phyloP scores from a whole-genome alignment of 192 early-diverging fungal species.

The Funneliformis mosseae region DNA sequence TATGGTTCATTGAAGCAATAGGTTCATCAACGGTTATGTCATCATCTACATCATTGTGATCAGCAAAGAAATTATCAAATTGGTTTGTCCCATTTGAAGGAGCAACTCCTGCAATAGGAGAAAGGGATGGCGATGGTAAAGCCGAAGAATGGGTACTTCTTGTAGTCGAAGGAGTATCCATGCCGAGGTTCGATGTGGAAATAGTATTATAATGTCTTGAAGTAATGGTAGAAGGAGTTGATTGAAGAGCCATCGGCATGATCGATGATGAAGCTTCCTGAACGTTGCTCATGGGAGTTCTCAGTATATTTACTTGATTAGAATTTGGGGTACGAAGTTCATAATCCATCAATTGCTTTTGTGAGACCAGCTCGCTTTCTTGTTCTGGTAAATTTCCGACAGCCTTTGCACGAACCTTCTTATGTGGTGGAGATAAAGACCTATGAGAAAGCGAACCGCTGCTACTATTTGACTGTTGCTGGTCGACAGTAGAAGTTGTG shows the following conservation, averaged over 20 bases:
- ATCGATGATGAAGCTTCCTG: constrained; percentile 22
- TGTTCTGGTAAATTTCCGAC: constrained; percentile 3
- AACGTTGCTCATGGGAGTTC: constrained; percentile 17
- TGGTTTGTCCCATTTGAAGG: constrained; percentile 15
- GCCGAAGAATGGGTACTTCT: constrained; percentile 43
- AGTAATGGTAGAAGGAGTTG: constrained; percentile 17
- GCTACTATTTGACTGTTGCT: constrained; percentile 8
- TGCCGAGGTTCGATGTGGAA: constrained; percentile 28
- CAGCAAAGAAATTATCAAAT: constrained; percentile 32
- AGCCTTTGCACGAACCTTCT: constrained; percentile 28
- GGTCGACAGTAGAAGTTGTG: background rate
- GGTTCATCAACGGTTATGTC: constrained; percentile 30
- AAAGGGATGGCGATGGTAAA: constrained; percentile 57
- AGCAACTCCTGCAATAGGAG: constrained; percentile 38
- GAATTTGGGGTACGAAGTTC: constrained; percentile 15
- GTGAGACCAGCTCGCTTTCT: constrained; percentile 29
- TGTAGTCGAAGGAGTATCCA: constrained; percentile 33
- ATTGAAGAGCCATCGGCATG: constrained; percentile 19
- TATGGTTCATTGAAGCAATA: constrained; percentile 31
- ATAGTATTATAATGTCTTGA: constrained; percentile 31
- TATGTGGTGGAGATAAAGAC: constrained; percentile 34
- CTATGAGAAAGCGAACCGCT: constrained; percentile 13
- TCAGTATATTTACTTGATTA: constrained; percentile 28
- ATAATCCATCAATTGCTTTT: constrained; percentile 25
- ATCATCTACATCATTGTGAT: constrained; percentile 29